Evolutionary conservation across 768 basidiomycete species (phyloP).

Genomic region (Lactifluus subvellereus): DNA sequence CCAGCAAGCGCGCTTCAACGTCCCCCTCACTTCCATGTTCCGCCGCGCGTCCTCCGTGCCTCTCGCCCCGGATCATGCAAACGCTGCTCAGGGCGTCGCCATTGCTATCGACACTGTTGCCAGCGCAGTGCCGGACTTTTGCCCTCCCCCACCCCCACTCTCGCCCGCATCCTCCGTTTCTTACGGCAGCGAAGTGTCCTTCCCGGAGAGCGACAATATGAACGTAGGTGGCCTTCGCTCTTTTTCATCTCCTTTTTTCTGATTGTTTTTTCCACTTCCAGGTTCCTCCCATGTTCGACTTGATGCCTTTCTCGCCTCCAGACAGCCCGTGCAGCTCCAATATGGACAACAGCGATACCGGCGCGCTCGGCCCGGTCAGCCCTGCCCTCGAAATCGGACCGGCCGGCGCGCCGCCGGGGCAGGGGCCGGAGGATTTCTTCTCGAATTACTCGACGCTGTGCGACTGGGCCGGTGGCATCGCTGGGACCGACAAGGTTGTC

Average conservation of each 20-base stretch:
- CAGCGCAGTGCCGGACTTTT: slow-evolving; percentile 1
- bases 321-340: slow-evolving; percentile 21
- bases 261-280: background rate
- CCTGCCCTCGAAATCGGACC: background rate
- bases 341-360: slow-evolving; percentile 14
- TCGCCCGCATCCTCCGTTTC: slow-evolving; percentile 21
- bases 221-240: slow-evolving; percentile 4
- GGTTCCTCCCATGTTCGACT: slow-evolving; percentile 6
- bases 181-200: slow-evolving; percentile 20
- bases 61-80: slow-evolving; percentile 3
- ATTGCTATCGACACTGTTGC: background rate
- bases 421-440: slow-evolving; percentile 4
- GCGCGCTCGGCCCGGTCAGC: slow-evolving; percentile 2
- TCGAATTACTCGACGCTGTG: slow-evolving; percentile 23
- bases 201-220: slow-evolving; percentile 18
- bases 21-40: slow-evolving; percentile 59
- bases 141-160: slow-evolving; percentile 15
- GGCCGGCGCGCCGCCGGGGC: background rate
- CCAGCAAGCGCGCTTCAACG: slow-evolving; percentile 34
- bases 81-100: background rate
- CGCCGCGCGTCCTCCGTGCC: slow-evolving; percentile 52
- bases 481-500: background rate
- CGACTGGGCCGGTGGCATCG: slow-evolving; percentile 19
- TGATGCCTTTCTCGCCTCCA: slow-evolving; percentile 20
- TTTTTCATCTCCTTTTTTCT: background rate